Conservation (phyloP, 1,139 yeast genomes). For the Wickerhamiella infanticola region DNA sequence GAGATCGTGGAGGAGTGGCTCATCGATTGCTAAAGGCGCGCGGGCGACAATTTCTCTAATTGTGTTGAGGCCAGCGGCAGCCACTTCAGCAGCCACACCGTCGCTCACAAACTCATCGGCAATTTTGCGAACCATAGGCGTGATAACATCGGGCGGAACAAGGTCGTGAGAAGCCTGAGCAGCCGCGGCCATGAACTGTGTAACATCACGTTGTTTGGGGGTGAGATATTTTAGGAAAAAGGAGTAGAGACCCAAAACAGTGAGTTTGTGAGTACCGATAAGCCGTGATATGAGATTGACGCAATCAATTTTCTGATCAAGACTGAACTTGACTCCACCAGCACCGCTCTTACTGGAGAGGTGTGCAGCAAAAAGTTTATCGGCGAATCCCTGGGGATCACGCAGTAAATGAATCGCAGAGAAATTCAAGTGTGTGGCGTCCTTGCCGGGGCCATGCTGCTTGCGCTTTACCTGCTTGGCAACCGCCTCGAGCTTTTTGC, state of each 20-base stretch:
- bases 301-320: constrained; percentile 79
- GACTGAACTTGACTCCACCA: constrained; percentile 36
- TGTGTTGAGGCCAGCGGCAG: constrained; percentile 93
- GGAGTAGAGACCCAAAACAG: constrained; percentile 78
- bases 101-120: constrained; percentile 97
- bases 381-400: constrained; percentile 98
- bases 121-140: constrained; percentile 67
- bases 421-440: constrained; percentile 68
- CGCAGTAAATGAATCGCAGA: constrained; percentile 85
- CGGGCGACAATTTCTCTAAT: constrained; percentile 84
- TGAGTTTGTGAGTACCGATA: constrained; percentile 87
- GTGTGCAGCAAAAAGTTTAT: constrained; percentile 56
- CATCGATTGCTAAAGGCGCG: constrained; percentile 87
- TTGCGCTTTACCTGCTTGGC: constrained; percentile 53
- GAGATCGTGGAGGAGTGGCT: constrained; percentile 72
- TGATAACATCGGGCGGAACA: constrained; percentile 86
- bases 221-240: constrained; percentile 77
- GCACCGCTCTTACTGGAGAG: constrained; percentile 31
- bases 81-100: constrained; percentile 96
- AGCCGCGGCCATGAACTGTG: constrained; percentile 89
- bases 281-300: constrained; percentile 77
- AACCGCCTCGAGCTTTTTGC: constrained; percentile 61
- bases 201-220: constrained; percentile 86
- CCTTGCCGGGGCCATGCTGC: constrained; percentile 26
- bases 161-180: constrained; percentile 95